Conservation (phyloP, 2,329 filamentous ascomycete species). For the Colletotrichum sidae region DNA sequence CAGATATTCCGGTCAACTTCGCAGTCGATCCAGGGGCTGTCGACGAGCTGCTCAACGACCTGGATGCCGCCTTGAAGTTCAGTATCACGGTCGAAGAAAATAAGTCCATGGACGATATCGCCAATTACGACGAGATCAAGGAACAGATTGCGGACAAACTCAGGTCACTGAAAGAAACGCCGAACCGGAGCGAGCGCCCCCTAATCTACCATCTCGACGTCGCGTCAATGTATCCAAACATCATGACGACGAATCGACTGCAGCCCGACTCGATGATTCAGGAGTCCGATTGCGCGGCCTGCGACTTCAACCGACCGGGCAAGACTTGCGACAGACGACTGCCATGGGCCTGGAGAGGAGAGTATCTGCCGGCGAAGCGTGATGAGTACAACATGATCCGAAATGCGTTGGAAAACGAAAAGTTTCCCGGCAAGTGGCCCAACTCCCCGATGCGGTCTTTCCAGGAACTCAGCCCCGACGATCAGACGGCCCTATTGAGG, state of each 20-base stretch:
- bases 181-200: slow-evolving; percentile 85
- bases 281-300: slow-evolving; percentile 95
- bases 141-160: slow-evolving; percentile 81
- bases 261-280: slow-evolving; percentile 99
- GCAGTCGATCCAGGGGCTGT: slow-evolving; percentile 88
- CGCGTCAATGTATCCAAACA: slow-evolving; percentile 99
- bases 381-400: slow-evolving; percentile 99
- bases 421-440: slow-evolving; percentile 83
- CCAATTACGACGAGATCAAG: slow-evolving; percentile 87
- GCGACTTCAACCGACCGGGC: slow-evolving; percentile 96
- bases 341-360: slow-evolving; percentile 98
- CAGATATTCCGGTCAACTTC: slow-evolving; percentile 96
- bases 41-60: slow-evolving; percentile 86
- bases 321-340: slow-evolving; percentile 96
- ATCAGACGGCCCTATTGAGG: slow-evolving; percentile 82
- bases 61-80: slow-evolving; percentile 91
- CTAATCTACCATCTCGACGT: slow-evolving; percentile 99
- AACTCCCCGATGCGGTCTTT: slow-evolving; percentile 80
- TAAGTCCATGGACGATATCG: slow-evolving; percentile 81
- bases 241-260: slow-evolving; percentile 98
- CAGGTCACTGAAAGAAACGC: slow-evolving; percentile 79
- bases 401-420: slow-evolving; percentile 90
- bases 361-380: slow-evolving; percentile 93
- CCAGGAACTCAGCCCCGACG: slow-evolving; percentile 82
- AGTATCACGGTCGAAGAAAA: slow-evolving; percentile 87